Base-by-base conservation (phyloP, 495 filamentous ascomycete genomes). In the Parachaetomium inaequale region DNA sequence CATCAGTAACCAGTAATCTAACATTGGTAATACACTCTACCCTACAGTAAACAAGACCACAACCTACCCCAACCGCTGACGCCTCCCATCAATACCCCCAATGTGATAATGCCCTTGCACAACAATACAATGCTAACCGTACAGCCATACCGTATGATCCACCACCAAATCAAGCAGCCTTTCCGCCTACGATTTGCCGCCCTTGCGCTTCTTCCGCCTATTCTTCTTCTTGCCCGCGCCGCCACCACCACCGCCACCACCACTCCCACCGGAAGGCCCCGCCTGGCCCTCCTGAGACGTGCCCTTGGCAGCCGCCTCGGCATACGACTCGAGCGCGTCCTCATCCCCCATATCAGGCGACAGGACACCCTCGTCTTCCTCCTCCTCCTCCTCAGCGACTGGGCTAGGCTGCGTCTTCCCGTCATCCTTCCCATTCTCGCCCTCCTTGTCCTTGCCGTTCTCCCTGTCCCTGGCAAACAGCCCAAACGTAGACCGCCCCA, bases 171-270 rank as follows among this genome's bases (percentile, higher is more conserved):
- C 65, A 34, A 63, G 51, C 66, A 70, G 63, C 61, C 36, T 58
- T 32, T 62, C 66, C 36, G 64, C 63, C 73, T 75, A 75, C 17
- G 71, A 76, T 56, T 69, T 78, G 68, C 68, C 70, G 51, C 71
- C 75, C 63, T 71, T 77, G 59, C 78, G 66, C 71, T 74, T 79
- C 70, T 77, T 80, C 65, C 74, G 70, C 53, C 69, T 65, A 29
- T 66, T 74, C 45, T 74, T 76, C 67, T 73, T 73, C 57, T 72
- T 74, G 17, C 61, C 64, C 14, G 63, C 55, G n/a, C n/a, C n/a
- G n/a, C n/a, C n/a, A n/a, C n/a, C n/a, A 32, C 64, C 63, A 7
- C 57, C 61, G 12, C 66, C 61, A 43, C 53, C 50, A n/a, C 43
- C 55, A 12, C 54, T 34, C 8, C 59, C 66, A 17, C 29, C 17